A percentile compares a stretch with the other conserved stretches of the same genome.
Evolutionary conservation across 208 protist genomes (phyloP).

Genomic region (Trypanosoma theileri): DNA sequence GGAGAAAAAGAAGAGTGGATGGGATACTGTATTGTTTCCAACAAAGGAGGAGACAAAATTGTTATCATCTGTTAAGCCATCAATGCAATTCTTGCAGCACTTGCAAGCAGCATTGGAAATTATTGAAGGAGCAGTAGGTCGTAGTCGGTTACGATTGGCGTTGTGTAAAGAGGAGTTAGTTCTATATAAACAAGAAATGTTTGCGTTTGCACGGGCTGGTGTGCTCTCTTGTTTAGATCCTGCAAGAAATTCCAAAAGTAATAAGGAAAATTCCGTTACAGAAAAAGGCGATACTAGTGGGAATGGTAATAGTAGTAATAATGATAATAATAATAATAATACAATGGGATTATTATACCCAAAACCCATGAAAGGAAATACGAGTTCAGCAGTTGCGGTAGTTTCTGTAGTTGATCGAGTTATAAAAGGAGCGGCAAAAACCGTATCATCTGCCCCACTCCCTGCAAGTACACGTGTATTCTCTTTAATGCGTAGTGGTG

Average conservation of each 20-base stretch:
- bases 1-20: conserved; percentile 2
- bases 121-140: conserved; percentile 37
- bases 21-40: background rate
- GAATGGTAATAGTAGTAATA: background rate
- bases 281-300: background rate
- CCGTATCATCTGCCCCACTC: conserved; percentile 11
- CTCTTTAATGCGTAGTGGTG: conserved; percentile 11
- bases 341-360: background rate
- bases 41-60: conserved; percentile 1
- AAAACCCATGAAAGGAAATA: background rate
- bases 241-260: background rate
- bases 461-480: background rate
- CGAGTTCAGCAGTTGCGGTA: conserved; percentile 6
- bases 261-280: background rate
- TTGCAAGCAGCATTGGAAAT: conserved; percentile 36
- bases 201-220: conserved; percentile 47
- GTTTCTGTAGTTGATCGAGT: conserved; percentile 31
- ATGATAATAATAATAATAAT: background rate
- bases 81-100: conserved; percentile 27
- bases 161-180: conserved; percentile 84
- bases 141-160: conserved; percentile 44
- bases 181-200: conserved; percentile 69
- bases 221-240: conserved; percentile 48
- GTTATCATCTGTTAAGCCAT: conserved; percentile 8
- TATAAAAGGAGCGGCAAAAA: conserved; percentile 27